Evolutionary conservation across 768 basidiomycete species (phyloP).

Genomic region (Hypholoma fasciculare): DNA sequence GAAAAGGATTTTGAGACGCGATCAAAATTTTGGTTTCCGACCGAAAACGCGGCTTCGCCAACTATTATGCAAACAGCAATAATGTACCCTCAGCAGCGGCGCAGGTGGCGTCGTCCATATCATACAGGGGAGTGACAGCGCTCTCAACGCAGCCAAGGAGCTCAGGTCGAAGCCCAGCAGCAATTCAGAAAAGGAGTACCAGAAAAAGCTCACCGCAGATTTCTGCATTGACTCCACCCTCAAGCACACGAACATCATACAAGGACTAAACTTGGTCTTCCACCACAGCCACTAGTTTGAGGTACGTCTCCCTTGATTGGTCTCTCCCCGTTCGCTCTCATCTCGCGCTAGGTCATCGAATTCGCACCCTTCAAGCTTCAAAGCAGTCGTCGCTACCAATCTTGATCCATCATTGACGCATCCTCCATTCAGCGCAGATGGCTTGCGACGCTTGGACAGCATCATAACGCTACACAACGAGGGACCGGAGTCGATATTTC

Average conservation of each 20-base stretch:
- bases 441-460: constrained; percentile 46
- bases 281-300: constrained; percentile 99
- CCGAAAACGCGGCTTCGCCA: too few species aligned
- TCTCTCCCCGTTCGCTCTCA: constrained; percentile 9
- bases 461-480: constrained; percentile 70
- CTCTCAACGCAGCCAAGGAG: constrained; percentile 95
- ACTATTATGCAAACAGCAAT: too few species aligned
- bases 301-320: constrained; percentile 47
- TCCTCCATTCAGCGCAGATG: constrained; percentile 24
- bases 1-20: too few species aligned
- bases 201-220: constrained; percentile 99
- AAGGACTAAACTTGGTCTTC: constrained; percentile 96
- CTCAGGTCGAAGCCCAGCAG: constrained; percentile 87
- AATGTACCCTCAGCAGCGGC: too few species aligned
- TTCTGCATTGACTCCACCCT: constrained; percentile 96
- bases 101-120: constrained; percentile 98
- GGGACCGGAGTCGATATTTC: constrained; percentile 93
- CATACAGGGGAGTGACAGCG: constrained; percentile 89
- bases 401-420: too few species aligned
- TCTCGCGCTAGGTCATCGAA: constrained; percentile 85
- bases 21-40: too few species aligned
- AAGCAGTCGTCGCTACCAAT: not conserved
- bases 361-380: constrained; percentile 91
- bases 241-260: constrained; percentile 94
- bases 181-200: constrained; percentile 95